Conservation (phyloP, 2,329 filamentous ascomycete species). For the Xylaria sp. region DNA sequence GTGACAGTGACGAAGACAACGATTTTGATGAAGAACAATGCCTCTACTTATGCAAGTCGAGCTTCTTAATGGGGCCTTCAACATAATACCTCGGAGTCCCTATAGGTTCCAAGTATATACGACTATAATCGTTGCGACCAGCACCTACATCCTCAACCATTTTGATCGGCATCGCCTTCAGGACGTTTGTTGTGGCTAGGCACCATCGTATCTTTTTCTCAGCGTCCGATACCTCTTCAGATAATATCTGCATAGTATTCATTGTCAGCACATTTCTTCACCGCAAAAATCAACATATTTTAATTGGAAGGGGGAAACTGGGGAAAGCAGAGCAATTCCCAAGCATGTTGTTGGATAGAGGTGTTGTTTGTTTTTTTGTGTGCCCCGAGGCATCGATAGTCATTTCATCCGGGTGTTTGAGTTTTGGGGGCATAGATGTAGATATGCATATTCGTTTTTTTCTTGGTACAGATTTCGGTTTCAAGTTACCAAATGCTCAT, state of each 20-base stretch:
- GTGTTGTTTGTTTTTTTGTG: not conserved
- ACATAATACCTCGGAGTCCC: not conserved
- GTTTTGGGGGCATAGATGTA: conserved; percentile 14
- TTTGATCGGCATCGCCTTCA: conserved; percentile 1
- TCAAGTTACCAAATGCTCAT: conserved; percentile 13
- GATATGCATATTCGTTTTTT: conserved; percentile 16
- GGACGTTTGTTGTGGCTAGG: conserved; percentile 36
- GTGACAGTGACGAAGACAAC: conserved; percentile 23
- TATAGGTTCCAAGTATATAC: conserved; percentile 14
- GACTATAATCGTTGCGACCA: conserved; percentile 11
- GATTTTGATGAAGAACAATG: conserved; percentile 16
- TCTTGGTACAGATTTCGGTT: conserved; percentile 10
- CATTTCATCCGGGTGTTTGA: conserved; percentile 18
- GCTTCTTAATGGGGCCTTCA: conserved; percentile 12
- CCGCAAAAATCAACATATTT: conserved; percentile 8
- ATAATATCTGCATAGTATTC: conserved; percentile 74
- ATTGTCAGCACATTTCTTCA: conserved; percentile 39
- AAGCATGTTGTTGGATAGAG: not conserved
- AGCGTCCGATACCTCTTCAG: conserved; percentile 89
- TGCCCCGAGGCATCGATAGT: not conserved
- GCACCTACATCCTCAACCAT: not conserved
- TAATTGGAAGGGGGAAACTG: not conserved
- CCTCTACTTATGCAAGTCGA: conserved; percentile 29
- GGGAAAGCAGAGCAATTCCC: not conserved
- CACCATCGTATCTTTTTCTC: conserved; percentile 77